Conservation (phyloP, 371 early-diverging fungal species). For the Lichtheimia ramosa region DNA sequence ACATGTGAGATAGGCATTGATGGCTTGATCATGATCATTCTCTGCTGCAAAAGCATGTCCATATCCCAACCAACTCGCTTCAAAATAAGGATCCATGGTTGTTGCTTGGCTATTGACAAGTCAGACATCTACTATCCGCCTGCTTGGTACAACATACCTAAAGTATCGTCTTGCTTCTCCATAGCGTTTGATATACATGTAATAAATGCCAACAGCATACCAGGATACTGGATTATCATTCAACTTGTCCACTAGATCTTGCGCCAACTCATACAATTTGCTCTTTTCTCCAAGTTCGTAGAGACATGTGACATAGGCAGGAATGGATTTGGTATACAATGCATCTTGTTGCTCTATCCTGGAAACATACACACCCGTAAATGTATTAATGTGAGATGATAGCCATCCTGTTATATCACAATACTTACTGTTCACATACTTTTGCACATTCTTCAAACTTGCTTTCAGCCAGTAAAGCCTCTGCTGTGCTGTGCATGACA, state of each 20-base stretch:
- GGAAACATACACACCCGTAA: neutral
- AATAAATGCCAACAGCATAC: conserved; percentile 80
- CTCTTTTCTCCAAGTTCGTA: conserved; percentile 60
- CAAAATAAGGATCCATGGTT: conserved; percentile 60
- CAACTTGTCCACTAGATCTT: conserved; percentile 29
- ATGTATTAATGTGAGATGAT: neutral
- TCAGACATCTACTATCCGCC: too few relatives aligned
- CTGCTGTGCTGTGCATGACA: conserved; percentile 63
- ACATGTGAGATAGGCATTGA: conserved; percentile 69
- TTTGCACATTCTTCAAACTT: conserved; percentile 57
- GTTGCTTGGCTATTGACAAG: conserved; percentile 50
- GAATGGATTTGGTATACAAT: conserved; percentile 57
- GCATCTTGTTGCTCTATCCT: conserved; percentile 65
- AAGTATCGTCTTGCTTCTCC: conserved; percentile 65
- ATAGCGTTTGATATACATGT: conserved; percentile 58
- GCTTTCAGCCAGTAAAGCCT: conserved; percentile 51
- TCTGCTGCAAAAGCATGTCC: conserved; percentile 80
- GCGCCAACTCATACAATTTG: conserved; percentile 61
- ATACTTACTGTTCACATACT: conserved; percentile 55
- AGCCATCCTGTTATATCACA: neutral
- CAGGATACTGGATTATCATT: conserved; percentile 47
- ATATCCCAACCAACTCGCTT: conserved; percentile 76
- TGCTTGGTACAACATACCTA: conserved; percentile 30
- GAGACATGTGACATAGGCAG: conserved; percentile 64
- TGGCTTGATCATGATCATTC: conserved; percentile 78